Conservation (phyloP, 164 flowering plant genomes). For the grape (Vitis vinifera) region DNA sequence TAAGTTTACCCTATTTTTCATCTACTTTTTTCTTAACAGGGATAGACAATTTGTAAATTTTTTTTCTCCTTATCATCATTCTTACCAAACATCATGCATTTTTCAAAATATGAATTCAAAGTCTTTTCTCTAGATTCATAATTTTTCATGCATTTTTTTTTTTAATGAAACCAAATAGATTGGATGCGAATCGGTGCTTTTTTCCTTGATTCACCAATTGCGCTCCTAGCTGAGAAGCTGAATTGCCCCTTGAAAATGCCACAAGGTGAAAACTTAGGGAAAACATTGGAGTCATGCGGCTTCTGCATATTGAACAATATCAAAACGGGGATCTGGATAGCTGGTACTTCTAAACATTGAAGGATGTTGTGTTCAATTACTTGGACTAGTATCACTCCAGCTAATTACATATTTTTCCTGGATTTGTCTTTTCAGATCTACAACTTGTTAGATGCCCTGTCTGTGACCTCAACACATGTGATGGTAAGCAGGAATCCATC, state of each 20-base stretch:
- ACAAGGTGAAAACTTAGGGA: constrained; percentile 29
- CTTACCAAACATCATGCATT: neutral
- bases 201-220: constrained; percentile 54
- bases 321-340: constrained; percentile 88
- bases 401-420: neutral
- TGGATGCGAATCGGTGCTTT: constrained; percentile 97
- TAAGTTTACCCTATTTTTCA: no score
- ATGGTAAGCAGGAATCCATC: constrained; percentile 49
- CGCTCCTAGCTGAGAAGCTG: constrained; percentile 60
- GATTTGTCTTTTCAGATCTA: constrained; percentile 53
- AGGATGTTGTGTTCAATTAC: constrained; percentile 1
- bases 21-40: no score
- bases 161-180: constrained; percentile 39
- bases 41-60: no score
- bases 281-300: constrained; percentile 49
- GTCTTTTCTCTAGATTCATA: neutral
- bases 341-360: constrained; percentile 43
- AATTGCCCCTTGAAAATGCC: constrained; percentile 32
- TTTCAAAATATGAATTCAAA: neutral
- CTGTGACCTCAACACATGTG: constrained; percentile 84
- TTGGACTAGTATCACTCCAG: neutral
- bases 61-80: no score
- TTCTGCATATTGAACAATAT: constrained; percentile 53
- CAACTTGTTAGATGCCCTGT: constrained; percentile 97
- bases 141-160: neutral